Conservation (phyloP, 1,139 yeast genomes). For the Fermentozyma sake region DNA sequence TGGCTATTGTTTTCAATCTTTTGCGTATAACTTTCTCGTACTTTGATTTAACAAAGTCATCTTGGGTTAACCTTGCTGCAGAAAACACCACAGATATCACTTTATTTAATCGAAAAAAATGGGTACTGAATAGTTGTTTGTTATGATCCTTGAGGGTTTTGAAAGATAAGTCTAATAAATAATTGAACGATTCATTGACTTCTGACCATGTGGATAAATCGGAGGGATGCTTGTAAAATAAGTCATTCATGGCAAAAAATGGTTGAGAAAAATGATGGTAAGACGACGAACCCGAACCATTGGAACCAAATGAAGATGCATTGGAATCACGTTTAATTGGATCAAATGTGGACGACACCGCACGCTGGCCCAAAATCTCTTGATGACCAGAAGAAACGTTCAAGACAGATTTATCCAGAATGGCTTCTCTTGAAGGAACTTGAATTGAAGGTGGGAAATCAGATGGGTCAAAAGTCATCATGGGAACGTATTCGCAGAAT, state of each 20-base stretch:
- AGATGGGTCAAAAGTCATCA: conserved; percentile 20
- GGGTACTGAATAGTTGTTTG: conserved; percentile 47
- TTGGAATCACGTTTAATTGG: conserved; percentile 38
- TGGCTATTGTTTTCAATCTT: conserved; percentile 46
- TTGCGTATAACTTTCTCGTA: conserved; percentile 43
- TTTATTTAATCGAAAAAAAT: conserved; percentile 48
- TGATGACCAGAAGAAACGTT: background rate
- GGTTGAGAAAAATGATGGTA: conserved; percentile 44
- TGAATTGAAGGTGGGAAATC: conserved; percentile 19
- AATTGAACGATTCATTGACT: conserved; percentile 41
- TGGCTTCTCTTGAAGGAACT: conserved; percentile 24
- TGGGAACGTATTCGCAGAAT: conserved; percentile 54
- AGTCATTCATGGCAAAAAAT: conserved; percentile 33
- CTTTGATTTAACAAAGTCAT: conserved; percentile 43
- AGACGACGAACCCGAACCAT: conserved; percentile 19
- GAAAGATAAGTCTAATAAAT: conserved; percentile 41
- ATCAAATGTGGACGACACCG: conserved; percentile 17
- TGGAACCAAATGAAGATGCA: conserved; percentile 29
- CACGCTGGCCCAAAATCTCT: conserved; percentile 1
- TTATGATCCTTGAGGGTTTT: conserved; percentile 48
- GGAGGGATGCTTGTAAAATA: conserved; percentile 53
- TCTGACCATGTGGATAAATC: conserved; percentile 61
- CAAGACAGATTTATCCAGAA: conserved; percentile 15
- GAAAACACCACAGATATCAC: conserved; percentile 44
- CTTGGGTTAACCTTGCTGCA: conserved; percentile 49